Base-by-base conservation (phyloP, 2,329 filamentous ascomycete genomes). In the Aschersonia sp. region DNA sequence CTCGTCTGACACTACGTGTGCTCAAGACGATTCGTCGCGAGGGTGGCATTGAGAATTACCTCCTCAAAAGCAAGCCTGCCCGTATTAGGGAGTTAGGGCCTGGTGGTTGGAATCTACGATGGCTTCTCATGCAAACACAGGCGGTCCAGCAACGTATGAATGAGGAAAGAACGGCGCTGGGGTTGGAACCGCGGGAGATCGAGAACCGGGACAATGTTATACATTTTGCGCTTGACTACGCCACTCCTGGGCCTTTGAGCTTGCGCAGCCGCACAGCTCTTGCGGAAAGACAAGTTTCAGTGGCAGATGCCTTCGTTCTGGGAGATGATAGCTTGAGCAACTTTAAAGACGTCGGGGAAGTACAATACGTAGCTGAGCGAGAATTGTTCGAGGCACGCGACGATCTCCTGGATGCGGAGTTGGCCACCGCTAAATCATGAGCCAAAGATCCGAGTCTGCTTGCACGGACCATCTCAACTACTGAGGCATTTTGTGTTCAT, bases 41-140 rank as follows among this genome's bases (percentile, higher is more conserved):
- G 52, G 91, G 91, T 51, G 89, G 92, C 5, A 73, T 98, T 53
- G 92, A 98, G 65, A 81, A 89, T 59, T 98, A 98, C 68, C 72
- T 98, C 44, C 72, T 95, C 42, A 89, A 88, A 55, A 77, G 80
- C 62, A 92, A 88, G 67, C 71, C 83, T 12, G 75, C 73, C 41
- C 77, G 92, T 53, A 75, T 97, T 60, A 85, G 82, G 69, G 87
- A 95, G 65, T 72, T 98, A 49, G 92, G 92, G 4, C 80, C 91
- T 47, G 84, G 84, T 54, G 92, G 92, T 5, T 98, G 92, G 92
- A 79, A 82, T 56, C 69, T 98, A 59, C 74, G 92, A 54, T 96
- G 89, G 85, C 77, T 85, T 52, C 72, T 98, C 51, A 88, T 96
- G 82, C 86, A 91, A 69, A 89, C 81, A 4, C 58, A 59, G 1